Percentiles rank a stretch among this genome's conserved stretches.
phyloP scores from a whole-genome alignment of 495 filamentous ascomycete genomes.

The Immersiella caudata region DNA sequence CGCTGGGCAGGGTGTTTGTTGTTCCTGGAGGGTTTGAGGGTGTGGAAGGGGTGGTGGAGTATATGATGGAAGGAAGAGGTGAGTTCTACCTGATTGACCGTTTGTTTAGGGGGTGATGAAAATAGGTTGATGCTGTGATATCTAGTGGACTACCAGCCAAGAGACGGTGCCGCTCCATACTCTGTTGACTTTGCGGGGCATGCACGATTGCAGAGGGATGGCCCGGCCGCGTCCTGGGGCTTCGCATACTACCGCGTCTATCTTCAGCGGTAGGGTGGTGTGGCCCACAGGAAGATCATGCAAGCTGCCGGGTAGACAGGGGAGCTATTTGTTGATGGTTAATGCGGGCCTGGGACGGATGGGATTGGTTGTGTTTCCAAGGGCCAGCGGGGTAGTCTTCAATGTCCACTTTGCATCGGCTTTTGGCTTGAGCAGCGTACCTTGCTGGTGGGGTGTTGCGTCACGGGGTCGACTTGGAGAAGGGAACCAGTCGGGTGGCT shows the following conservation, averaged over 20 bases:
- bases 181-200: conserved; percentile 31
- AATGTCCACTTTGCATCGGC: background rate
- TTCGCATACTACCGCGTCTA: conserved; percentile 25
- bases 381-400: background rate
- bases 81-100: background rate
- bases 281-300: conserved; percentile 2
- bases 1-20: conserved; percentile 38
- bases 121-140: conserved; percentile 4
- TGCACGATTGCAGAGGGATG: conserved; percentile 25
- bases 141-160: background rate
- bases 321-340: background rate
- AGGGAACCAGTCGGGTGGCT: background rate
- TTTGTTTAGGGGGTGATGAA: conserved; percentile 23
- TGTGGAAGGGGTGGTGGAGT: conserved; percentile 28
- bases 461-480: background rate
- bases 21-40: conserved; percentile 22
- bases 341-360: background rate
- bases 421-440: background rate
- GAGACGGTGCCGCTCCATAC: background rate
- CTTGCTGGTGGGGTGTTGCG: background rate
- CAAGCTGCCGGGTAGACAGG: background rate
- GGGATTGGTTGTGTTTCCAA: background rate
- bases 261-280: conserved; percentile 17
- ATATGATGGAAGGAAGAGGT: conserved; percentile 41
- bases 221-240: conserved; percentile 17